phyloP scores from a whole-genome alignment of 345 rosid genomes.

The Citrus unshiu region DNA sequence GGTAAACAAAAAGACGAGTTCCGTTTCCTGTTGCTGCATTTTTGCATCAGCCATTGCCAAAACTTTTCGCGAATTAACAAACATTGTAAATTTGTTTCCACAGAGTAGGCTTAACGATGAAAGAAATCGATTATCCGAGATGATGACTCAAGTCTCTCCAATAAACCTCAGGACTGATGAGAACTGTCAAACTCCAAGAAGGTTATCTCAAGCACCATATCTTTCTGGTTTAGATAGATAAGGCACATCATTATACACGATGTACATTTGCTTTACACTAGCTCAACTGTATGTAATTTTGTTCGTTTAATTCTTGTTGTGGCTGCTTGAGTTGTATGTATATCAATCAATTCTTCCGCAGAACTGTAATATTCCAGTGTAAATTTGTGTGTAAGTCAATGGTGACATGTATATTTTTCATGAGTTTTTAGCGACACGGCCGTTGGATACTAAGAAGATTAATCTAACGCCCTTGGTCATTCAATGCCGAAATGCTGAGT shows the following conservation, averaged over 20 bases:
- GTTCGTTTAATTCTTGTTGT: neutral
- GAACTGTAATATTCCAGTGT: conserved; percentile 3
- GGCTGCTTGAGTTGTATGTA: neutral
- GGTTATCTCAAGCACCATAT: conserved; percentile 42
- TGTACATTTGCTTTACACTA: neutral
- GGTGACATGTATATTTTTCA: neutral
- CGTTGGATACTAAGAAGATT: accelerated
- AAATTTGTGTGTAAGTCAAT: neutral
- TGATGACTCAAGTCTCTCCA: conserved; percentile 46
- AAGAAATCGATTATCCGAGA: conserved; percentile 48
- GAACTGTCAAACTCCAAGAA: conserved; percentile 47
- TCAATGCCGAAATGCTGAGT: too few relatives aligned
- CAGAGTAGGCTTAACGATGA: conserved; percentile 51
- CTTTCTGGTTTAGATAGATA: conserved; percentile 55
- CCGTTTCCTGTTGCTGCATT: neutral
- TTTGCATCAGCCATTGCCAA: neutral
- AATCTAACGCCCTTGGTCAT: too few relatives aligned
- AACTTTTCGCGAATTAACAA: conserved; percentile 3
- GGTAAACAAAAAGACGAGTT: conserved; percentile 27
- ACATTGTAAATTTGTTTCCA: neutral
- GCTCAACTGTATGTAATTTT: neutral
- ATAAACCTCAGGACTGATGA: conserved; percentile 38
- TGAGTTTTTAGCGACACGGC: neutral
- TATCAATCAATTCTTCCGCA: neutral
- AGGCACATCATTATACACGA: neutral